Conservation (phyloP, 2,329 filamentous ascomycete genomes). For the Grosmannia clavigera region DNA sequence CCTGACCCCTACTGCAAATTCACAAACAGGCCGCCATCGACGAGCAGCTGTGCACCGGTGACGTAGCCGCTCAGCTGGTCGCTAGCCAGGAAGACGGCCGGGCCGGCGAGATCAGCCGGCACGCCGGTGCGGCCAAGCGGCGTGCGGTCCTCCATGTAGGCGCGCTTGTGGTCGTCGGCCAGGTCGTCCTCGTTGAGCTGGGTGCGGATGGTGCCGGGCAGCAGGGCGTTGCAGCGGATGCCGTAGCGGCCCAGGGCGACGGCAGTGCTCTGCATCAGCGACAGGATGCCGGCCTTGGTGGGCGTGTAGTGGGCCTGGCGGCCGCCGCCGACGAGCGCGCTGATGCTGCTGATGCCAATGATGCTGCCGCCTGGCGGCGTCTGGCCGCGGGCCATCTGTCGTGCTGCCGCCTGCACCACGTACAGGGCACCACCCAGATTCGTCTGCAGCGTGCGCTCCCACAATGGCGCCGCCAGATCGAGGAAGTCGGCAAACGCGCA, state of each 20-base stretch:
- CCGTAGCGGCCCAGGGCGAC: conserved; percentile 52
- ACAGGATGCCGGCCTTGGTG: conserved; percentile 57
- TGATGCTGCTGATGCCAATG: conserved; percentile 33
- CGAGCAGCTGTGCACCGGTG: conserved; percentile 56
- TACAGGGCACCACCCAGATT: conserved; percentile 88
- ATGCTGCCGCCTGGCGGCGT: conserved; percentile 62
- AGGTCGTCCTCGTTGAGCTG: conserved; percentile 59
- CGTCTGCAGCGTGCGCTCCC: conserved; percentile 58
- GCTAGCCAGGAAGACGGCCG: conserved; percentile 58
- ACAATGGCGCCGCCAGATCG: conserved; percentile 57
- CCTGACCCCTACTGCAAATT: conserved; percentile 40
- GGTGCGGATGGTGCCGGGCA: conserved; percentile 59
- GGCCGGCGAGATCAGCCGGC: conserved; percentile 53
- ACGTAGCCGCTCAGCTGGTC: conserved; percentile 53
- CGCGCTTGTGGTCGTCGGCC: conserved; percentile 47
- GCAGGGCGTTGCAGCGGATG: conserved; percentile 56
- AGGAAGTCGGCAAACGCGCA: conserved; percentile 84
- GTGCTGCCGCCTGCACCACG: conserved; percentile 70
- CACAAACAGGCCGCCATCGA: conserved; percentile 63
- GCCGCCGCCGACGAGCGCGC: conserved; percentile 51
- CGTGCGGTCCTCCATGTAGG: conserved; percentile 55
- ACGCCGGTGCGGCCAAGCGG: conserved; percentile 50
- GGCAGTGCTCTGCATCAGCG: conserved; percentile 56
- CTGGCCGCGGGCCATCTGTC: conserved; percentile 59
- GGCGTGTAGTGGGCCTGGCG: conserved; percentile 61